Evolutionary conservation across 805 yeast species (phyloP).

Genomic region (Lachancea kluyveri): DNA sequence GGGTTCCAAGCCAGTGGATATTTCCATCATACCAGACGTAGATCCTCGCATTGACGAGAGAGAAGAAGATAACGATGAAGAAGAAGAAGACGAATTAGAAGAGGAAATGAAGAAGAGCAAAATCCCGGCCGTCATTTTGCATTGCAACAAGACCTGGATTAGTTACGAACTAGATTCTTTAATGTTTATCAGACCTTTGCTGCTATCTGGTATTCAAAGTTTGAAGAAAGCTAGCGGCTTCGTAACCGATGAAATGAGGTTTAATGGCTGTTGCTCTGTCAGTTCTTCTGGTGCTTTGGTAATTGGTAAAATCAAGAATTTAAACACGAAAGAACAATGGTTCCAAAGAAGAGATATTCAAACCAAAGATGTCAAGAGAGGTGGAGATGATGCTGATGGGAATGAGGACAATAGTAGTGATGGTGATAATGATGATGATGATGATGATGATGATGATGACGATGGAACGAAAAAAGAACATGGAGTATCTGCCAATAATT

Average conservation of each 20-base stretch:
- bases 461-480: constrained; percentile 16
- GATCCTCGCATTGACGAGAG: constrained; percentile 13
- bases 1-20: constrained; percentile 59
- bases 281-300: constrained; percentile 21
- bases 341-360: constrained; percentile 10
- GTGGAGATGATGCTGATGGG: constrained; percentile 1
- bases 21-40: constrained; percentile 30
- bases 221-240: constrained; percentile 16
- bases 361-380: not conserved
- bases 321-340: constrained; percentile 19
- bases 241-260: constrained; percentile 16
- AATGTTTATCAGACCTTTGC: constrained; percentile 26
- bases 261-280: constrained; percentile 27
- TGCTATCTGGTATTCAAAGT: constrained; percentile 12
- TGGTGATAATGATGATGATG: constrained; percentile 7
- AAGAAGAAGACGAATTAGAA: constrained; percentile 10
- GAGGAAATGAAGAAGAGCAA: constrained; percentile 1
- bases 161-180: constrained; percentile 19
- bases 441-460: constrained; percentile 13
- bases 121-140: constrained; percentile 26
- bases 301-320: constrained; percentile 23
- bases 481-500: constrained; percentile 5
- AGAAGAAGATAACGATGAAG: constrained; percentile 15
- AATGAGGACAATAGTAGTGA: constrained; percentile 4
- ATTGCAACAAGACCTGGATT: constrained; percentile 32